Evolutionary conservation across 805 yeast species (phyloP), one percentile per base, ranked within the genome.

Genomic region (Myxozyma sirexii): DNA sequence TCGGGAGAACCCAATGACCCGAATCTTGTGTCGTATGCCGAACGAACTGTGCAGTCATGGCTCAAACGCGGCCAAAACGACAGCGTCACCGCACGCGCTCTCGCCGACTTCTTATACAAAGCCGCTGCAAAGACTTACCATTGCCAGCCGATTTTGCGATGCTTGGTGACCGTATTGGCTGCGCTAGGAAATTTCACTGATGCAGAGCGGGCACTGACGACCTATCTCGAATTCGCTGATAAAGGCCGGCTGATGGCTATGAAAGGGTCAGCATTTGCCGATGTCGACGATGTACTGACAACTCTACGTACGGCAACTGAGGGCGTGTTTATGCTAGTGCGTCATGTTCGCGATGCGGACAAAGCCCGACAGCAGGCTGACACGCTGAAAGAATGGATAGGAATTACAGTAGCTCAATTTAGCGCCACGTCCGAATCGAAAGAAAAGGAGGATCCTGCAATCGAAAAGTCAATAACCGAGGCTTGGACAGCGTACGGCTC

Each of bases 111-210:
- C 17, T 33, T 62, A 43, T 62, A 59, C 58, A 61, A 55, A 39
- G 65, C 61, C 8, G 54, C 66, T 8, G 58, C 61, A 19, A 62
- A 62, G 56, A 62, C 66, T 6, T 62, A 62, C 27, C 66, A 62
- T 24, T 62, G 54, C 26, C 66, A 62, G 39, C 47, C 50, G 3
- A 47, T 62, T 17, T 35, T 62, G 41, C 48, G 66, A 35, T 62
- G 59, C 23, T 45, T 62, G 15, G 5, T 62, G 49, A 45, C 35
- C n/a, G 60, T 62, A 29, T 51, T 59, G 26, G 29, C 45, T 21
- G 54, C 57, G 39, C 55, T 60, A 37, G 58, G 64, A 12, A 56
- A 62, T 31, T 56, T 56, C 53, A 43, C 53, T 6, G 66, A 62
- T 21, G 64, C 66, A 13, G 61, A 47, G 39, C 42, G 58, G n/a